Conservation (phyloP, 257 asterid genomes). For the Solanum bulbocastanum region DNA sequence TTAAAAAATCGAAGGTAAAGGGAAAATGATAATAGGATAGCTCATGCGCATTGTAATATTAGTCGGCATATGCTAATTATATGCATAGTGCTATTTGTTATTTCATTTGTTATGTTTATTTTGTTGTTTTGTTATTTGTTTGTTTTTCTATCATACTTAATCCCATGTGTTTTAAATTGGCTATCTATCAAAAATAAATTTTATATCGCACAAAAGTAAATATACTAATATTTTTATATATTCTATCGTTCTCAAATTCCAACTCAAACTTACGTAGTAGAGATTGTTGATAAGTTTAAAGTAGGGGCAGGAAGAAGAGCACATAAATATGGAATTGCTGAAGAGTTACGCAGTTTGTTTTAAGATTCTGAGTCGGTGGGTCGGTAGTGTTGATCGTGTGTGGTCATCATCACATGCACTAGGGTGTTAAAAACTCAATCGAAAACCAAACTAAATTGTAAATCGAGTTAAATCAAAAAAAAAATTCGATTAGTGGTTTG, state of each 20-base stretch:
- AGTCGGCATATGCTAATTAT: not conserved
- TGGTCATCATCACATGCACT: not conserved
- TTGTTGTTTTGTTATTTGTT: too few species aligned
- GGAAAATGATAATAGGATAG: not conserved
- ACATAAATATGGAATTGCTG: not conserved
- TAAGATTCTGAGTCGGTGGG: not conserved
- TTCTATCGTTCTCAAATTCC: not conserved
- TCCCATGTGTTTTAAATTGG: too few species aligned
- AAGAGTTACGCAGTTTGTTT: not conserved
- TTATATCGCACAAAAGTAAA: too few species aligned
- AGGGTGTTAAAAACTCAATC: too few species aligned
- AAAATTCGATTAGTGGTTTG: too few species aligned
- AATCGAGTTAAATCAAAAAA: too few species aligned
- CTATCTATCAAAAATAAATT: rapidly evolving
- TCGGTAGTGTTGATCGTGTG: not conserved
- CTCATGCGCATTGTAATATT: not conserved
- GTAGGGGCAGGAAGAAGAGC: not conserved
- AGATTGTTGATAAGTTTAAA: not conserved
- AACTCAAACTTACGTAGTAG: not conserved
- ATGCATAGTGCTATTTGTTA: not conserved
- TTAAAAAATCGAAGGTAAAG: not conserved
- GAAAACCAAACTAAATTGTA: too few species aligned
- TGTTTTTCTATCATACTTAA: too few species aligned
- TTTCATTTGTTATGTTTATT: not conserved
- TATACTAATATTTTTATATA: not conserved